These are phyloP conservation scores for Houttuynia cordata DNA, from an alignment of 164 flowering plant genomes.

Conservation along the genomic window DNA sequence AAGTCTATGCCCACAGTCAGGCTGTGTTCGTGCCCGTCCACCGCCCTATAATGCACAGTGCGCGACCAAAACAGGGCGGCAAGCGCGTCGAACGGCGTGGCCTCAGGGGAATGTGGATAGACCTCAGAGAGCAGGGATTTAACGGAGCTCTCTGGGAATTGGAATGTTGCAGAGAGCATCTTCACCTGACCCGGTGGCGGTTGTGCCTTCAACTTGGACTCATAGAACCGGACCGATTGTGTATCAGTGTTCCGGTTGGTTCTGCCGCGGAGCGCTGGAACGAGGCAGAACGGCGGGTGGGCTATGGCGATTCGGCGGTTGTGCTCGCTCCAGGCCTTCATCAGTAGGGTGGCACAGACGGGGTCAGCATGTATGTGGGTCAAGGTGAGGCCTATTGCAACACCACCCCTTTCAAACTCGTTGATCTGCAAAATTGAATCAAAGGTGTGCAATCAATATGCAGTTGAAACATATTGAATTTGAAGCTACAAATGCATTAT, in stretches of 20 bases:
- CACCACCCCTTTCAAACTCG: constrained; percentile 65
- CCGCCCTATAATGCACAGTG: constrained; percentile 13
- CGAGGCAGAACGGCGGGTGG: constrained; percentile 40
- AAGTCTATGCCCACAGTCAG: constrained; percentile 46
- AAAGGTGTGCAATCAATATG: too few species aligned
- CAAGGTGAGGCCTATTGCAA: constrained; percentile 67
- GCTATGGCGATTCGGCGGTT: constrained; percentile 26
- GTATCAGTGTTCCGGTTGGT: constrained; percentile 14
- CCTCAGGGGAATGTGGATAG: constrained; percentile 29
- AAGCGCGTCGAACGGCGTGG: constrained; percentile 61
- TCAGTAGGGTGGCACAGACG: constrained; percentile 29
- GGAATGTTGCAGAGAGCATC: constrained; percentile 51
- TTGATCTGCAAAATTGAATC: constrained; percentile 37
- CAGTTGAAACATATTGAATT: too few species aligned
- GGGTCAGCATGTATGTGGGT: constrained; percentile 65
- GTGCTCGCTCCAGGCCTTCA: constrained; percentile 51
- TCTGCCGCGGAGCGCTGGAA: constrained; percentile 15
- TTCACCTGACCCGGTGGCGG: constrained; percentile 13
- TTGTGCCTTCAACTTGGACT: constrained; percentile 15
- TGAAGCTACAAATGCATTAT: too few species aligned
- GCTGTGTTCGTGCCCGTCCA: constrained; percentile 3
- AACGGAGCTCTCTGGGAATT: constrained; percentile 39
- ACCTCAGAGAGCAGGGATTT: constrained; percentile 29
- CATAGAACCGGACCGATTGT: constrained; percentile 20
- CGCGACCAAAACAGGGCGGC: constrained; percentile 65